Base-by-base conservation (phyloP, 768 basidiomycete genomes). In the Cytidiella melzeri region DNA sequence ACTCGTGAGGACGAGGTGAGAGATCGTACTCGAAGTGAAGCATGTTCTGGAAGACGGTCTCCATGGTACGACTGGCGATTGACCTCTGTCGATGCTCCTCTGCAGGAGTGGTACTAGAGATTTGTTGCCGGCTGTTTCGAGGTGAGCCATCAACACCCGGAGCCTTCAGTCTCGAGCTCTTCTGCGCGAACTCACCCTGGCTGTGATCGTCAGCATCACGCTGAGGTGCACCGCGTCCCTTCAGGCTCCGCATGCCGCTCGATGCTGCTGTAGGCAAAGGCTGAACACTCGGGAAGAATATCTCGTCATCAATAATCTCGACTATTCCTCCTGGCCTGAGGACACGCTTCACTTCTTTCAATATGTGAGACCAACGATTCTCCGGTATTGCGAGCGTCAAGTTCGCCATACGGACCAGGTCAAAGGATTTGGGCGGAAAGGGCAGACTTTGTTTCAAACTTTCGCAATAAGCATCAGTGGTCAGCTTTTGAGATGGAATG, bases 351-450 rank as follows among this genome's bases (percentile, higher is more conserved):
- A 74, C 76, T 72, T 92, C 84, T 0, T 60, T 54, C 18, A 91
- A 50, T 10, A 91, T 67, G 15, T 66, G 65, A 26, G 73, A 66
- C 88, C 88, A 91, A 34, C 71, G 65, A 4, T 74, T 67, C 39
- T 72, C 63, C 0, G 86, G 85, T 42, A 92, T 71, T 57, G 75
- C 77, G 12, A 85, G 69, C 10, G 72, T 67, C 9, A 87, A 67
- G 52, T 87, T 81, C 11, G 85, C 80, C 74, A 91, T 80, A 28
- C 87, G 74, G 38, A 92, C 80, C 45, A 81, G 70, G 56, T 91
- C 85, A 53, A 91, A 89, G 2, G 72, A 71, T 42, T 75, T 68
- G 56, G 76, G 73, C 0, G 73, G 68, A 52, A 87, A 88, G 0
- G 87, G 86, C 23, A 89, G 67, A 24, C 59, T 53, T 75, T 34